Evolutionary conservation across 768 basidiomycete species (phyloP).

Genomic region (Artomyces pyxidatus): DNA sequence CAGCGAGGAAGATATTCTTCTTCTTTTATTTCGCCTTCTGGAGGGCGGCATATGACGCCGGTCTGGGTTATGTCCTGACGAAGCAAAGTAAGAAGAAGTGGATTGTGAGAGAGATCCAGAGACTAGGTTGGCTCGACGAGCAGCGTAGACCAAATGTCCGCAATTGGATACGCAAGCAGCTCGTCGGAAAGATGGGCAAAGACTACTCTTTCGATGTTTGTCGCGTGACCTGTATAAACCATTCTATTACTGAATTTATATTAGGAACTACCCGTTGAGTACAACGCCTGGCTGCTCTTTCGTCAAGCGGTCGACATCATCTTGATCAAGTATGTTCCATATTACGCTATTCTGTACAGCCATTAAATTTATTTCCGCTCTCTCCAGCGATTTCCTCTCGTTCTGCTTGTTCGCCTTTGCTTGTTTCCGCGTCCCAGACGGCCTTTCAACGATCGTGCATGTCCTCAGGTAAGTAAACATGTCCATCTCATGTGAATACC

Average conservation of each 20-base stretch:
- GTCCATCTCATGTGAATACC: background rate
- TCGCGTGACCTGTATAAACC: slow-evolving; percentile 15
- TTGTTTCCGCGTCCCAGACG: slow-evolving; percentile 80
- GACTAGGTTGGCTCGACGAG: slow-evolving; percentile 84
- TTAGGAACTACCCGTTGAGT: slow-evolving; percentile 84
- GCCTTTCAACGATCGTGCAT: slow-evolving; percentile 15
- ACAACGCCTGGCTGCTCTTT: slow-evolving; percentile 95
- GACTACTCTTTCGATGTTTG: slow-evolving; percentile 89
- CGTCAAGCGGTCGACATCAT: slow-evolving; percentile 95
- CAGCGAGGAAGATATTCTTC: slow-evolving; percentile 59
- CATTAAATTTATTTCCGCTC: slow-evolving; percentile 3
- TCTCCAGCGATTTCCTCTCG: slow-evolving; percentile 78
- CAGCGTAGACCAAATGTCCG: slow-evolving; percentile 52
- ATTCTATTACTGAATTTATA: slow-evolving; percentile 4
- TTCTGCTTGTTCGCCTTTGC: slow-evolving; percentile 95
- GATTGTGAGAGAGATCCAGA: slow-evolving; percentile 78
- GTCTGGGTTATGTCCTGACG: slow-evolving; percentile 89
- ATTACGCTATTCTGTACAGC: background rate
- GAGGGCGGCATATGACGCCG: slow-evolving; percentile 86
- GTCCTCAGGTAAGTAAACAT: slow-evolving; percentile 1
- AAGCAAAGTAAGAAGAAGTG: slow-evolving; percentile 94
- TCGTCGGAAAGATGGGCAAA: slow-evolving; percentile 88
- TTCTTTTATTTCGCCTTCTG: slow-evolving; percentile 89
- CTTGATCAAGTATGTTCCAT: slow-evolving; percentile 72
- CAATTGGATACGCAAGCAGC: slow-evolving; percentile 79